Percentiles rank a stretch among this genome's conserved stretches.
These are phyloP conservation scores for Stachybotrys elegans DNA, from an alignment of 2,329 filamentous ascomycete species.

Conservation along the genomic window DNA sequence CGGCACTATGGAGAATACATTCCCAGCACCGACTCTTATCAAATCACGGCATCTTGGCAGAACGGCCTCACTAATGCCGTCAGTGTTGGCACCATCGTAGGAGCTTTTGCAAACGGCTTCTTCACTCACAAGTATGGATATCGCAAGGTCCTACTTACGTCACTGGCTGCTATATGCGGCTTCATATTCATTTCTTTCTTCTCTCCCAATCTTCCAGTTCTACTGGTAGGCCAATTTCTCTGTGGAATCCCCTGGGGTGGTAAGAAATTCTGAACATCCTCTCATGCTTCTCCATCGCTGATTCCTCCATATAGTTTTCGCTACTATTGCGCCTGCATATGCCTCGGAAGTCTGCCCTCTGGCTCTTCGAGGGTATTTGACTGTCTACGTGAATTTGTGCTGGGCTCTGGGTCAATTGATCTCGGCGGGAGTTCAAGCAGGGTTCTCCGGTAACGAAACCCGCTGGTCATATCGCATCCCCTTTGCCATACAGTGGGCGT, in stretches of 20 bases:
- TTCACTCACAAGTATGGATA: slow-evolving; percentile 42
- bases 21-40: slow-evolving; percentile 32
- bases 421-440: slow-evolving; percentile 36
- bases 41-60: slow-evolving; percentile 48
- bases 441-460: slow-evolving; percentile 28
- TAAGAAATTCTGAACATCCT: no score
- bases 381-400: slow-evolving; percentile 44
- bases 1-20: slow-evolving; percentile 31
- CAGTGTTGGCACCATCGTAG: slow-evolving; percentile 43
- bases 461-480: slow-evolving; percentile 43
- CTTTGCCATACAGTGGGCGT: slow-evolving; percentile 45
- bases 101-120: slow-evolving; percentile 43
- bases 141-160: slow-evolving; percentile 40
- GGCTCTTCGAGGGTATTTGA: slow-evolving; percentile 44
- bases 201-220: slow-evolving; percentile 30
- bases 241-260: slow-evolving; percentile 42
- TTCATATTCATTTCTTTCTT: slow-evolving; percentile 49
- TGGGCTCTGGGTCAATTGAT: slow-evolving; percentile 46
- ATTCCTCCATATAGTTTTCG: no score
- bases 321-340: slow-evolving; percentile 42
- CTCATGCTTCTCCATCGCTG: no score
- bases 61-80: slow-evolving; percentile 44
- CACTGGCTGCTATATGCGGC: slow-evolving; percentile 29
- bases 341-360: slow-evolving; percentile 41
- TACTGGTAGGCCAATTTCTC: slow-evolving; percentile 40